phyloP scores from a whole-genome alignment of 129 eudicot species.

The Tanacetum coccineum region DNA sequence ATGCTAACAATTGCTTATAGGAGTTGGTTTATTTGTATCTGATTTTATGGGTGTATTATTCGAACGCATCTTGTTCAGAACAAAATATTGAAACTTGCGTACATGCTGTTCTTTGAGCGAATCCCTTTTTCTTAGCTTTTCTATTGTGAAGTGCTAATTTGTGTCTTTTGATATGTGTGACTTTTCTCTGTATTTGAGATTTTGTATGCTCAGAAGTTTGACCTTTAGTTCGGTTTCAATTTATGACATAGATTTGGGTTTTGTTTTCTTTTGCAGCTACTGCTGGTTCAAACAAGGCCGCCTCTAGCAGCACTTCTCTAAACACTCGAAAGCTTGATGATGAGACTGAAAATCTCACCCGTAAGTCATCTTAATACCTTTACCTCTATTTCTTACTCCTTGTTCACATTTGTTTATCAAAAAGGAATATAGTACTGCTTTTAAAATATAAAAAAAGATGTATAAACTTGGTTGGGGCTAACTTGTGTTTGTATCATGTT shows the following conservation, averaged over 20 bases:
- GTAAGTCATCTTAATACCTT: conserved; percentile 44
- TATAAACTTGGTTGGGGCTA: too few species aligned
- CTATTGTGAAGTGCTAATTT: background rate
- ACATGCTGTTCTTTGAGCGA: background rate
- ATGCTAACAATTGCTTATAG: background rate
- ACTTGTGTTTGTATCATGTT: too few species aligned
- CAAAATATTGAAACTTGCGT: background rate
- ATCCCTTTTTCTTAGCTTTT: background rate
- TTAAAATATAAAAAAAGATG: background rate
- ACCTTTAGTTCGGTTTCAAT: background rate
- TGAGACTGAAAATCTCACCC: conserved; percentile 76
- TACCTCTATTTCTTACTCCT: background rate
- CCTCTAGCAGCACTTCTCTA: conserved; percentile 78
- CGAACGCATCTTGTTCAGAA: background rate
- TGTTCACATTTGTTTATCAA: background rate
- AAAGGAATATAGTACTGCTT: background rate
- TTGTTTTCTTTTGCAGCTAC: conserved; percentile 39
- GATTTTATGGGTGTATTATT: background rate
- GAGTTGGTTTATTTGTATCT: background rate
- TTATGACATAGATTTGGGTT: conserved; percentile 3
- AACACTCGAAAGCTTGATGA: conserved; percentile 92
- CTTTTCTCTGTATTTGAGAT: background rate
- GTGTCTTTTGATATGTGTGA: conserved; percentile 6
- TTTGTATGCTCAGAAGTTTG: background rate
- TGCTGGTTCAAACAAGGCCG: conserved; percentile 82